Evolutionary conservation across 257 asterid species (phyloP).

Genomic region (Plantago ovata): DNA sequence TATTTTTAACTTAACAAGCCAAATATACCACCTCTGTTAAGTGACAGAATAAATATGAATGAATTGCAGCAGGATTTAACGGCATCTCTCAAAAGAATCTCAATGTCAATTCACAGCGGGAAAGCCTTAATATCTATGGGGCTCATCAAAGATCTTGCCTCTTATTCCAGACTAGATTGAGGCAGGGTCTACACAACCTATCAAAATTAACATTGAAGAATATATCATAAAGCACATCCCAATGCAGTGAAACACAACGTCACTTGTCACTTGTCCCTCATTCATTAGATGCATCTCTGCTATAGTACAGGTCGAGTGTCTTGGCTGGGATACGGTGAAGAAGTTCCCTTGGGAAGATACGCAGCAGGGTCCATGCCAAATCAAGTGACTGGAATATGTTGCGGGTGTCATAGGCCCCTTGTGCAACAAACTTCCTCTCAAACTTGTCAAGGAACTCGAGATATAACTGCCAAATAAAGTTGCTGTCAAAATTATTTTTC

Average conservation of each 20-base stretch:
- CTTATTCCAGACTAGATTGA: conserved; percentile 34
- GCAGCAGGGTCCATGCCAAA: conserved; percentile 95
- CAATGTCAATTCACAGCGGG: conserved; percentile 20
- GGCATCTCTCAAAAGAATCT: conserved; percentile 31
- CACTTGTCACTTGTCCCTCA: conserved; percentile 20
- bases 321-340: conserved; percentile 98
- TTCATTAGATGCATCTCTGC: conserved; percentile 79
- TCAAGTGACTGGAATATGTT: conserved; percentile 93
- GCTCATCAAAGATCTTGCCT: conserved; percentile 27
- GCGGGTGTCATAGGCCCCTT: conserved; percentile 86
- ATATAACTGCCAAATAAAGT: conserved; percentile 68
- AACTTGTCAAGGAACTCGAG: conserved; percentile 79
- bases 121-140: conserved; percentile 22
- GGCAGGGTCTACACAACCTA: background rate
- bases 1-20: background rate
- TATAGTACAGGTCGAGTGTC: conserved; percentile 84
- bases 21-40: background rate
- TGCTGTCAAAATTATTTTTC: background rate
- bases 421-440: conserved; percentile 78
- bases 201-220: too few species aligned
- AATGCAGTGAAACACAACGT: too few species aligned
- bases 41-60: conserved; percentile 21
- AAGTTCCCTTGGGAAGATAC: conserved; percentile 96
- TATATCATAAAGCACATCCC: too few species aligned
- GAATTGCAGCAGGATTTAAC: conserved; percentile 26